Evolutionary conservation across 441 rosid genomes (phyloP), one percentile per base, ranked within the genome.

Genomic region (Croton laevigatus): DNA sequence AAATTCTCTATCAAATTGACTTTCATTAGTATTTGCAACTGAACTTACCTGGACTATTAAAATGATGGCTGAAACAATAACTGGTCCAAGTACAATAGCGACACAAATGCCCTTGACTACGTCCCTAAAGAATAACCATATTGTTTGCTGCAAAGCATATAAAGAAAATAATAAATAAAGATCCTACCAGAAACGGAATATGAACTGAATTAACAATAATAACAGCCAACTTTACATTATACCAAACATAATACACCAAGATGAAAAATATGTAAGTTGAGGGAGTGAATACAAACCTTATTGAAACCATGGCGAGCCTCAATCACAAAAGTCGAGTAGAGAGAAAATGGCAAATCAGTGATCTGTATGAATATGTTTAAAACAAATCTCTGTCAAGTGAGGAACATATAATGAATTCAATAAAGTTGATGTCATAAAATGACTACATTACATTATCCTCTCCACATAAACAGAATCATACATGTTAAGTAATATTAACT

Each of bases 261-360:
- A 6, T 71, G 58, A n/a, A 37, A 69, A 60, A 54, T 51, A 17
- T 70, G 75, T 19, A 45, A 60, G 52, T 66, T 27, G 45, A 45
- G 46, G 58, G 62, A 71, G 38, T 32, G 76, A 59, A 62, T 69
- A 80, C 88, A 20, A 74, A 95, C 99, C 77, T 95, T 92, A 70
- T 95, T 95, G 84, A 95, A 95, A 62, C 99, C 98, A 82, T 95
- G 99, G 46, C 93, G 98, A 55, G 94, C 73, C 84, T 95, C 99
- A 16, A 95, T 89, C 71, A 92, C 97, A 73, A 95, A 95, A 59
- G 98, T 95, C 76, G 99, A 95, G 80, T 84, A 91, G 54, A 95
- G 89, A 48, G 99, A 92, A 74, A 95, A 95, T 19, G 99, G 98
- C 81, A 95, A 81, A 79, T 92, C 99, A 36, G 98, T 91, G 42